Base-by-base conservation (phyloP, 2,329 filamentous ascomycete genomes). In the Diplodia seriata region DNA sequence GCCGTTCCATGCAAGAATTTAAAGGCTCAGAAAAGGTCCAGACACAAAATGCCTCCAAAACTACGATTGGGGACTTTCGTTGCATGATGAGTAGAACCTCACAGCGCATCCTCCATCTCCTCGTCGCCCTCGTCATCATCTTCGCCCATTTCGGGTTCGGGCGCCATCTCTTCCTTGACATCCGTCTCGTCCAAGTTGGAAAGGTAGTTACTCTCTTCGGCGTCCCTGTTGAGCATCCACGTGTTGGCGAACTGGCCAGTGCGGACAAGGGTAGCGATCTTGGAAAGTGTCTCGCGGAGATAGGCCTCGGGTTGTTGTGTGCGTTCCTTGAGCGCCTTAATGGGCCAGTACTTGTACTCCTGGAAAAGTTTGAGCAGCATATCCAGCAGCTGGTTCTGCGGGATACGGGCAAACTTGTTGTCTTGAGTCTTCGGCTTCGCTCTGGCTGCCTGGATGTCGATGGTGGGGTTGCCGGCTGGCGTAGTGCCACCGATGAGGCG, bases 231-330 rank as follows among this genome's bases (percentile, higher is more conserved):
- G 68, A 97, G 81, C 72, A 90, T 90, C 89, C 93, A 98, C 72
- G 90, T 90, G 77, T 93, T 94, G 63, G 92, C 90, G 76, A 96
- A 97, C 3, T 89, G 86, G 31, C 94, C 94, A 56, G 89, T 90
- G 78, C 93, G 92, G 76, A 96, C 90, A 69, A 97, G 81, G 23
- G 91, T 87, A 0, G 93, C 94, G 69, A 98, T 87, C 75, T 93
- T 89, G 70, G 94, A 91, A 72, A 99, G 81, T 0, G 90, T 90
- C 76, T 95, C 88, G 66, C 94, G 93, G 70, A 99, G 87, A 78
- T 94, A 98, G n/a, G 91, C 89, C 77, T 98, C 95, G 1, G 95
- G 95, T 80, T 99, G 95, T 69, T 90, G 87, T 49, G 96, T 87
- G 69, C 86, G 83, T 62, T 88, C 85, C 71, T 93, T 92, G 72